Conservation (phyloP, 352 stramenopile genomes). For the Pythium aphanidermatum region DNA sequence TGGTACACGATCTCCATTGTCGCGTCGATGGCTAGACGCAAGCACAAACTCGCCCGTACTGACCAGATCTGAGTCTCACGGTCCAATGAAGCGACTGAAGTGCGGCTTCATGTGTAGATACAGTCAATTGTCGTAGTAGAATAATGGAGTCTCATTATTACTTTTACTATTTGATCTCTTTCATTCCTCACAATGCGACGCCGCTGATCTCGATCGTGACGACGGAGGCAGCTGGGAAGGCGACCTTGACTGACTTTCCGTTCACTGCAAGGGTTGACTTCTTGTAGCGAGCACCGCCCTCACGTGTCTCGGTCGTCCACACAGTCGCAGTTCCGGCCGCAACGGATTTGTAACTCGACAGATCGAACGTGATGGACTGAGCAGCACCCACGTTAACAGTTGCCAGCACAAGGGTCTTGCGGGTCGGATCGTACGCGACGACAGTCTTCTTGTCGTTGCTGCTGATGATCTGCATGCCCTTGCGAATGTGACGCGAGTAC, state of each 20-base stretch:
- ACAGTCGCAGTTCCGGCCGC: slow-evolving; percentile 18
- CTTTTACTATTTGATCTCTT: too few relatives aligned
- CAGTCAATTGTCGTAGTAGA: too few relatives aligned
- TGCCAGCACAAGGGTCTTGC: slow-evolving; percentile 36
- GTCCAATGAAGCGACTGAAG: too few relatives aligned
- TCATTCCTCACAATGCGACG: slow-evolving; percentile 15
- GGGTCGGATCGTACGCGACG: slow-evolving; percentile 29
- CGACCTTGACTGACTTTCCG: slow-evolving; percentile 23
- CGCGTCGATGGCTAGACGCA: too few relatives aligned
- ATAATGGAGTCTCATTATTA: too few relatives aligned
- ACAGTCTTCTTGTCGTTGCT: slow-evolving; percentile 39
- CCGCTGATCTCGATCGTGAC: slow-evolving; percentile 39
- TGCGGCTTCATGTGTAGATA: too few relatives aligned
- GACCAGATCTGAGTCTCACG: too few relatives aligned
- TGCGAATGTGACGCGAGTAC: slow-evolving; percentile 56
- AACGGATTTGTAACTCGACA: slow-evolving; percentile 29
- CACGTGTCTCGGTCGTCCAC: slow-evolving; percentile 48
- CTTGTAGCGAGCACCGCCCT: slow-evolving; percentile 23
- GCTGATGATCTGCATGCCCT: slow-evolving; percentile 42
- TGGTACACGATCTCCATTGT: too few relatives aligned
- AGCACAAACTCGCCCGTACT: too few relatives aligned
- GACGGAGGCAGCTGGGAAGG: slow-evolving; percentile 29
- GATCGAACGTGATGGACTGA: slow-evolving; percentile 32
- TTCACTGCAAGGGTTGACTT: slow-evolving; percentile 20
- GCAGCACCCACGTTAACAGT: slow-evolving; percentile 33